These are phyloP conservation scores for Rhinocladiella similis DNA, from an alignment of 2,329 filamentous ascomycete species.

Conservation along the genomic window DNA sequence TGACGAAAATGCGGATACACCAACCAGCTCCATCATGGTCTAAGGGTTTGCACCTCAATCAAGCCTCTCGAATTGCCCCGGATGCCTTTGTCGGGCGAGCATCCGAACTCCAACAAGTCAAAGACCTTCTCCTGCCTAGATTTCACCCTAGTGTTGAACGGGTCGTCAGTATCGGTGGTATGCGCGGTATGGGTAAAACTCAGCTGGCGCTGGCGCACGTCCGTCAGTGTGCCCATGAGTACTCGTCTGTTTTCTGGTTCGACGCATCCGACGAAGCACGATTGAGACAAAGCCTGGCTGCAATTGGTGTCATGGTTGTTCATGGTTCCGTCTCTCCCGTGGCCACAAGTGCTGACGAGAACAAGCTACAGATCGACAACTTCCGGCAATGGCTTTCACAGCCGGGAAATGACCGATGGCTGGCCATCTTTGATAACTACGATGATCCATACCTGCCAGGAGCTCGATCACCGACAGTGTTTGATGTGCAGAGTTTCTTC, in stretches of 20 bases:
- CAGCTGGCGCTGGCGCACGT: conserved; percentile 42
- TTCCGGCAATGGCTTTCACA: conserved; percentile 19
- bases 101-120: background rate
- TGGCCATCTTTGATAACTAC: conserved; percentile 35
- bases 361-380: conserved; percentile 4
- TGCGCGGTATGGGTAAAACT: conserved; percentile 50
- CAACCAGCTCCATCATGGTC: background rate
- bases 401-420: conserved; percentile 27
- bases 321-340: background rate
- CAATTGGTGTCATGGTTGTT: background rate
- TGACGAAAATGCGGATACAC: background rate
- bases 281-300: conserved; percentile 35
- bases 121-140: background rate
- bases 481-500: conserved; percentile 35
- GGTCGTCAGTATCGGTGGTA: conserved; percentile 37
- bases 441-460: conserved; percentile 15
- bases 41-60: background rate
- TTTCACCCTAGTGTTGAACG: background rate
- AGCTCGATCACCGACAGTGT: conserved; percentile 19
- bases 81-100: background rate
- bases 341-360: conserved; percentile 1
- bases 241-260: conserved; percentile 46
- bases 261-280: conserved; percentile 40
- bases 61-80: background rate
- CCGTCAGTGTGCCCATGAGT: conserved; percentile 35